phyloP scores from a whole-genome alignment of 805 yeast genomes.

The Grigorovia humatica region DNA sequence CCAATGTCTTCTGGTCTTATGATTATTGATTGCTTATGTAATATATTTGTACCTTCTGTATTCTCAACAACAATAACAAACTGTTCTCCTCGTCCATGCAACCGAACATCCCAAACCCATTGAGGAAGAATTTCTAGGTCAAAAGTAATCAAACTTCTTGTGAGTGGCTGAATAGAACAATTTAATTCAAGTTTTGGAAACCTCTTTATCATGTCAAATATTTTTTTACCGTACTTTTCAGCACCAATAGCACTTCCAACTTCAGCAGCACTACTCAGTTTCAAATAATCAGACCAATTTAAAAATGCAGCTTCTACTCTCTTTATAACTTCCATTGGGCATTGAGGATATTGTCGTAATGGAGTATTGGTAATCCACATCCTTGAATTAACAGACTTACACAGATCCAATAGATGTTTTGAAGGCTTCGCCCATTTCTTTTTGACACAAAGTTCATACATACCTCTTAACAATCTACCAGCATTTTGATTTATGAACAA shows the following conservation, averaged over 20 bases:
- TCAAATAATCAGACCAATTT: slow-evolving; percentile 72
- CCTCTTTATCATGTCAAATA: slow-evolving; percentile 48
- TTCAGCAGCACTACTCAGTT: slow-evolving; percentile 55
- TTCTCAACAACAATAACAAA: slow-evolving; percentile 74
- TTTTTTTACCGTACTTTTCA: slow-evolving; percentile 51
- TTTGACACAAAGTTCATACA: slow-evolving; percentile 62
- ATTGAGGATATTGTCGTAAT: slow-evolving; percentile 67
- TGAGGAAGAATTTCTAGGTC: slow-evolving; percentile 58
- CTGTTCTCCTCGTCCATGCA: slow-evolving; percentile 57
- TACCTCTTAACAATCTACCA: slow-evolving; percentile 76
- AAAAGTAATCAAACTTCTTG: slow-evolving; percentile 54
- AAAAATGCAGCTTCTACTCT: slow-evolving; percentile 70
- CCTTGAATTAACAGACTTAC: slow-evolving; percentile 71
- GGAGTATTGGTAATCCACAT: slow-evolving; percentile 85
- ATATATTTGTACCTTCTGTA: slow-evolving; percentile 64
- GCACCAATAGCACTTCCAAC: slow-evolving; percentile 73
- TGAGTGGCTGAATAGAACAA: slow-evolving; percentile 65
- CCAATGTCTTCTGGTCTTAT: slow-evolving; percentile 42
- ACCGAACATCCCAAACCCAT: slow-evolving; percentile 64
- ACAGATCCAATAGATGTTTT: slow-evolving; percentile 45
- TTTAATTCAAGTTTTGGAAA: slow-evolving; percentile 62
- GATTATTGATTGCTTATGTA: slow-evolving; percentile 46
- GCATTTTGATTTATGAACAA: slow-evolving; percentile 88
- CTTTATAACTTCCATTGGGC: slow-evolving; percentile 59
- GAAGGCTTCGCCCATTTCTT: slow-evolving; percentile 66